Conservation (phyloP, 768 basidiomycete genomes). For the Boletus rubescentipes region DNA sequence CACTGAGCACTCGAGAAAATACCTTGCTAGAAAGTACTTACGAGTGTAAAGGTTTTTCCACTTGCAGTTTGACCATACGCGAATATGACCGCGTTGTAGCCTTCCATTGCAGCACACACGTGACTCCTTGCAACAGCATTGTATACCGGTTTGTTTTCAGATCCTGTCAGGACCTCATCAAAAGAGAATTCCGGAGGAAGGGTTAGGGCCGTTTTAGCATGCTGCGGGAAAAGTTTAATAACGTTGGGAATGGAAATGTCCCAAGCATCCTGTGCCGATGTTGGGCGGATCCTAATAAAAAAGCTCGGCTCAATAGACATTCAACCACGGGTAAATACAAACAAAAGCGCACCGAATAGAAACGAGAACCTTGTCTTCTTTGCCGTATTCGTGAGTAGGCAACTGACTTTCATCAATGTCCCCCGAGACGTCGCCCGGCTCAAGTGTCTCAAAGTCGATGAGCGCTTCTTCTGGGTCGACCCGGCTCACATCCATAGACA, state of each 20-base stretch:
- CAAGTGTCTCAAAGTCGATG: conserved; percentile 73
- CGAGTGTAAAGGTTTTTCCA: conserved; percentile 72
- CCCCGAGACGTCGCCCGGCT: conserved; percentile 63
- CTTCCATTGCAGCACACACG: conserved; percentile 92
- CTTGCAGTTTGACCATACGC: conserved; percentile 90
- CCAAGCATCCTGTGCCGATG: conserved; percentile 55
- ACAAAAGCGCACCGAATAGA: conserved; percentile 60
- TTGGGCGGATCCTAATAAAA: conserved; percentile 59
- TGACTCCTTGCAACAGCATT: conserved; percentile 73
- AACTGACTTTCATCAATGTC: conserved; percentile 62
- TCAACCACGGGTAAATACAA: neutral
- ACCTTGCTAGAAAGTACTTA: conserved; percentile 20
- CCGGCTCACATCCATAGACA: conserved; percentile 67
- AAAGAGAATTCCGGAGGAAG: conserved; percentile 58
- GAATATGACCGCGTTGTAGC: conserved; percentile 94
- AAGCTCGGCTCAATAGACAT: conserved; percentile 1
- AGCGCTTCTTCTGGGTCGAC: conserved; percentile 75
- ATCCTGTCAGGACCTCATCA: conserved; percentile 75
- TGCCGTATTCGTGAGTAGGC: conserved; percentile 53
- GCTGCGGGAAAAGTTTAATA: conserved; percentile 61
- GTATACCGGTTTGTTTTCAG: conserved; percentile 79
- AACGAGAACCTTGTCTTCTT: conserved; percentile 83
- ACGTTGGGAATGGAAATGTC: conserved; percentile 41
- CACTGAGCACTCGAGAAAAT: conserved; percentile 35
- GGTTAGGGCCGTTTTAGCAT: conserved; percentile 45